Evolutionary conservation across 345 rosid species (phyloP).

Genomic region (Euphorbia tirucalli): DNA sequence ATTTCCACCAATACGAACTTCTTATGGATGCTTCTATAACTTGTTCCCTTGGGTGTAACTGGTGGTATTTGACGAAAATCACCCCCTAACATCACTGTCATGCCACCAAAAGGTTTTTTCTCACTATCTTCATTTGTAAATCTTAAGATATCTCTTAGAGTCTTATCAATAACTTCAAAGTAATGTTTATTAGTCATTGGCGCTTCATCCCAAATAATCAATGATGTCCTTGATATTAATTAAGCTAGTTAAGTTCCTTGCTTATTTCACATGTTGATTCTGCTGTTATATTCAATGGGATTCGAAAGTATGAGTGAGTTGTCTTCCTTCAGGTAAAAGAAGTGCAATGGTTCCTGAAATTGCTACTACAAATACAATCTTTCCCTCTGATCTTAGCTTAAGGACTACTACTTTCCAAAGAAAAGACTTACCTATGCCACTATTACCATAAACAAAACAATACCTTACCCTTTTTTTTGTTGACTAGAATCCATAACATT

Average conservation of each 20-base stretch:
- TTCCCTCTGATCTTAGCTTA: not conserved
- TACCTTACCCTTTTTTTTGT: too few species aligned
- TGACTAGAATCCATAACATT: not conserved
- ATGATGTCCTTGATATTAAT: not conserved
- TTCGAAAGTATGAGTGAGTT: not conserved
- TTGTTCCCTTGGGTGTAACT: not conserved
- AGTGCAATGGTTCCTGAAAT: not conserved
- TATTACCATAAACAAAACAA: not conserved
- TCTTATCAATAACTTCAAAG: not conserved
- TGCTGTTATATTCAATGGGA: not conserved
- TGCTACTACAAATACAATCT: not conserved
- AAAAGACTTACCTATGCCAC: not conserved
- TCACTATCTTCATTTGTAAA: not conserved
- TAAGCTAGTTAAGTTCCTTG: not conserved
- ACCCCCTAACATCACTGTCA: not conserved
- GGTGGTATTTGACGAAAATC: not conserved
- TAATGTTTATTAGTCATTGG: not conserved
- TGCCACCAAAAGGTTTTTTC: not conserved
- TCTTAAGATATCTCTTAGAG: not conserved
- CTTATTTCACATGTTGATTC: not conserved
- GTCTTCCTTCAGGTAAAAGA: not conserved
- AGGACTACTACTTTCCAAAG: not conserved
- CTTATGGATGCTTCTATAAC: not conserved
- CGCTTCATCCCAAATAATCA: too few species aligned
- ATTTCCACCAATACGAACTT: not conserved